Evolutionary conservation across 2,329 filamentous ascomycete species (phyloP).

Genomic region (Phialocephala sp.): DNA sequence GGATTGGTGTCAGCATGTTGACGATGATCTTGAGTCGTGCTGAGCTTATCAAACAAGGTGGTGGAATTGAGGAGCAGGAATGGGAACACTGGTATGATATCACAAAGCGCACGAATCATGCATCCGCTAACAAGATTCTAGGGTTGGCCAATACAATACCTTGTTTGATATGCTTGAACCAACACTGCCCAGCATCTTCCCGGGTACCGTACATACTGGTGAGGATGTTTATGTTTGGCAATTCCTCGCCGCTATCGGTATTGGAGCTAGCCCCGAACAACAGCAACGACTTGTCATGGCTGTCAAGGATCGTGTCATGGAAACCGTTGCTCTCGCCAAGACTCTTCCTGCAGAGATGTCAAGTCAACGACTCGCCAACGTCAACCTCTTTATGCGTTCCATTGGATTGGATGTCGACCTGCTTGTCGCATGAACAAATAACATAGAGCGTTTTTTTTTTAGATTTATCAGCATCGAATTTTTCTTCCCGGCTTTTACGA

Average conservation of each 20-base stretch:
- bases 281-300: conserved; percentile 93
- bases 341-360: conserved; percentile 87
- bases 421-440: conserved; percentile 38
- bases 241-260: conserved; percentile 92
- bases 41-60: conserved; percentile 87
- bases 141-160: conserved; percentile 79
- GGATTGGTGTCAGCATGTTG: conserved; percentile 86
- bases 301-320: conserved; percentile 97
- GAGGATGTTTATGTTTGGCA: conserved; percentile 99
- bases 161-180: conserved; percentile 90
- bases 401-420: conserved; percentile 97
- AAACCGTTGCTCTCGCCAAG: conserved; percentile 88
- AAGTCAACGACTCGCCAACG: conserved; percentile 81
- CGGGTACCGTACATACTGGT: conserved; percentile 84
- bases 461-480: conserved; percentile 34
- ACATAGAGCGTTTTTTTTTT: conserved; percentile 25
- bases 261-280: conserved; percentile 90
- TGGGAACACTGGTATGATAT: conserved; percentile 75
- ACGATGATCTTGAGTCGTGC: conserved; percentile 95
- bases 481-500: conserved; percentile 29
- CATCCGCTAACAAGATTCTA: conserved; percentile 46
- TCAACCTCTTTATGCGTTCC: conserved; percentile 98
- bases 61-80: conserved; percentile 70
- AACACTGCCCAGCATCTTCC: conserved; percentile 84
- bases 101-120: conserved; percentile 19